A percentile compares a stretch with the other conserved stretches of the same genome.
Evolutionary conservation across 2,329 filamentous ascomycete species (phyloP).

Genomic region (Fusarium sublunatum): DNA sequence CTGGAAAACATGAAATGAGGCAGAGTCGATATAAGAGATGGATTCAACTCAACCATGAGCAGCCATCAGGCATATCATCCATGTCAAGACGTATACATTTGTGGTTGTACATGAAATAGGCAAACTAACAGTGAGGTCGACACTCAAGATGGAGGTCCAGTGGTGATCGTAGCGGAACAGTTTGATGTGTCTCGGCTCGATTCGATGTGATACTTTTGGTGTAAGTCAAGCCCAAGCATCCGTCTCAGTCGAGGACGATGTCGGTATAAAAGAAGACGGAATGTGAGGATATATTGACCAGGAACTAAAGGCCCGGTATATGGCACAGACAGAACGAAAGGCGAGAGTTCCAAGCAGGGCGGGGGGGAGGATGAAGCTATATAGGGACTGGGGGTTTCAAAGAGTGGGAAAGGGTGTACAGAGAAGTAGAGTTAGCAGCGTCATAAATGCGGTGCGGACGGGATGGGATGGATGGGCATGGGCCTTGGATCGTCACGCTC

Average conservation of each 20-base stretch:
- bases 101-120: conserved; percentile 1
- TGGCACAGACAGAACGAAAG: conserved; percentile 37
- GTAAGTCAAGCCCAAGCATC: conserved; percentile 11
- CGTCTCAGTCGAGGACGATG: conserved; percentile 14
- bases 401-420: conserved; percentile 30
- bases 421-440: background rate
- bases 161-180: conserved; percentile 9
- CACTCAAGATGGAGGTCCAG: conserved; percentile 21
- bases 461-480: conserved; percentile 19
- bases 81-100: background rate
- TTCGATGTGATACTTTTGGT: conserved; percentile 12
- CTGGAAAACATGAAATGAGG: background rate
- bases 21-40: conserved; percentile 1
- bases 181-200: conserved; percentile 12
- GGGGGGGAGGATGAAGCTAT: conserved; percentile 45
- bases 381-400: conserved; percentile 45
- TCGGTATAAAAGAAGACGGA: conserved; percentile 2
- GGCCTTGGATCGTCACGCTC: conserved; percentile 30
- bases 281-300: conserved; percentile 36
- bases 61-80: conserved; percentile 5
- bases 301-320: conserved; percentile 43
- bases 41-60: background rate
- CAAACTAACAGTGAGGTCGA: conserved; percentile 35
- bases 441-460: conserved; percentile 10
- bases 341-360: conserved; percentile 18